Base-by-base conservation (phyloP, 1,139 yeast genomes). In the Suhomyces ambrosiae region DNA sequence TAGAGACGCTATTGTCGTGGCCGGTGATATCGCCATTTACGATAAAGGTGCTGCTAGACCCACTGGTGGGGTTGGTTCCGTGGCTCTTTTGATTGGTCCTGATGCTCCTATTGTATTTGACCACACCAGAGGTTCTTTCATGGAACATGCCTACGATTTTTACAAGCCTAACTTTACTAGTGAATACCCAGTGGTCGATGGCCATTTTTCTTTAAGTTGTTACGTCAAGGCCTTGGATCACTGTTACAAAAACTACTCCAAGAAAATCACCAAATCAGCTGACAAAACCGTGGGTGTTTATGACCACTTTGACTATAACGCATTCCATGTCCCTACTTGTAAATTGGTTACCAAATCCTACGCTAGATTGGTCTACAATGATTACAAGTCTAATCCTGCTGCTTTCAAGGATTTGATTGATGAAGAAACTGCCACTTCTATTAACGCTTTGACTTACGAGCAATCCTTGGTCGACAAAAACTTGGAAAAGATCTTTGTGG, bases 41-140 rank as follows among this genome's bases (percentile, higher is more conserved):
- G 89, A 92, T 54, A 80, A 90, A 70, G 98, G 98, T 62, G 85
- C 95, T 34, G 99, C 99, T 40, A 84, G 99, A 74, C 98, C 99
- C 56, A 92, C 98, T 42, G 99, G 99, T 63, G 99, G 99, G 69
- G 97, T 95, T 43, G 99, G 99, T 58, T 79, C 95, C 38, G 95
- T 92, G 44, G 99, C 99, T 35, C 58, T 94, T 61, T 80, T 86
- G 63, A 86, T 94, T 58, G 99, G 99, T 37, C 96, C 97, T 39
- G 96, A 94, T 60, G 97, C 98, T 30, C 98, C 98, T 50, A 77
- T 94, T 54, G 97, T 87, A 32, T 82, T 94, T 55, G 97, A 92
- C 56, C 68, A 84, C 37, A 77, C 81, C 44, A 87, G 95, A 69
- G 97, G 97, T 48, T 78, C 95, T 19, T 86, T 72, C 74, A 86